Evolutionary conservation across 2,329 filamentous ascomycete species (phyloP), one percentile per base, ranked within the genome.

Genomic region (Nemania sp.): DNA sequence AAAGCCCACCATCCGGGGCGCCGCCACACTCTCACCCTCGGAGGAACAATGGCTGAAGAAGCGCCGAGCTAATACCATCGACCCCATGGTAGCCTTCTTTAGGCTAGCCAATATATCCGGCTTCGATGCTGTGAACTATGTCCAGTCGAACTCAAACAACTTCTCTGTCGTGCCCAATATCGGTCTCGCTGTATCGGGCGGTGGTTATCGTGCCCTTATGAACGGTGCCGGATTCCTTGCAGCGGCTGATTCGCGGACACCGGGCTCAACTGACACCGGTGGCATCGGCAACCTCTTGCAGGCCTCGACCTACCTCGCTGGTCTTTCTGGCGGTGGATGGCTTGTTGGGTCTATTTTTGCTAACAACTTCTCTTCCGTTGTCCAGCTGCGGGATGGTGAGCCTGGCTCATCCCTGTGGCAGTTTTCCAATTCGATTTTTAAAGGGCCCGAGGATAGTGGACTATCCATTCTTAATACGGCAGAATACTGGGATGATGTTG

Each of bases 251-350:
- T 85, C 79, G 68, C 85, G 91, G 2, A 91, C 89, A 0, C 75
- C 81, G 0, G 88, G 88, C 60, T 83, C 89, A 1, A 92, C 88
- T 0, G 80, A 79, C 18, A 71, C 79, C 3, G 89, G 90, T 1
- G 88, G 91, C 38, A 80, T 93, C 8, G 91, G 90, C 70, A 89
- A 90, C 41, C 80, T 94, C 47, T 80, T 91, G 70, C 92, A 93
- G 78, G 83, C 88, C 0, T 79, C 89, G 0, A 94, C 92, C 0
- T 95, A 95, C 74, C 79, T 94, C 0, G 84, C 91, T 27, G 92
- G 91, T 1, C 81, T 94, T 0, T 93, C 90, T 22, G 92, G 92
- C 4, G 92, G 92, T 49, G 87, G 88, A 56, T 94, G 92, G 92
- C 82, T 93, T 20, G 86, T 94, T 2, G 91, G 92, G 2, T 92